Evolutionary conservation across 179 eudicot species (phyloP).

Genomic region (Drosera spatulata): DNA sequence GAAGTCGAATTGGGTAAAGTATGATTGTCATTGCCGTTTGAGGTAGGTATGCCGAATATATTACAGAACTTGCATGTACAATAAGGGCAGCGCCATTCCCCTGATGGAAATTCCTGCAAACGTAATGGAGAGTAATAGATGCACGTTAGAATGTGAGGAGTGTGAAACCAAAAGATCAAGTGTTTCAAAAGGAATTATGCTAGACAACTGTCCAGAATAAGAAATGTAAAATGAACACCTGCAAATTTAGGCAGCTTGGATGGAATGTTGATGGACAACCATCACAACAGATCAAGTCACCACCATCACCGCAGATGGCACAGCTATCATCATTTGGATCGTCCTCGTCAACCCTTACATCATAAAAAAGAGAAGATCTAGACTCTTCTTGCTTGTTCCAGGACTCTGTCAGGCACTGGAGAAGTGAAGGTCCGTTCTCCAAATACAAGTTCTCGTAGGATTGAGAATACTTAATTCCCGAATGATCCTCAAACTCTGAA

Average conservation of each 20-base stretch:
- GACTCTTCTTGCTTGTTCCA: constrained; percentile 60
- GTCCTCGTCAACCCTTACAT: constrained; percentile 44
- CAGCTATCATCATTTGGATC: constrained; percentile 98
- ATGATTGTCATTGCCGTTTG: constrained; percentile 18
- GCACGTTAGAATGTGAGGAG: not conserved
- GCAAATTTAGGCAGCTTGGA: constrained; percentile 54
- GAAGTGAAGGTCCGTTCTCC: constrained; percentile 48
- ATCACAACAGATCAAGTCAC: constrained; percentile 92
- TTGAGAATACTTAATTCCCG: constrained; percentile 37
- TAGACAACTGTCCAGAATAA: not conserved
- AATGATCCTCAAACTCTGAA: constrained; percentile 56
- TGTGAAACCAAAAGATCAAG: constrained; percentile 1
- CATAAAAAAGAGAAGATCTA: constrained; percentile 32
- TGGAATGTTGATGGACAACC: constrained; percentile 95
- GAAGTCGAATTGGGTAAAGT: constrained; percentile 22
- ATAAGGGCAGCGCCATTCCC: constrained; percentile 84
- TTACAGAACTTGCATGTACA: constrained; percentile 93
- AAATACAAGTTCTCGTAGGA: constrained; percentile 45
- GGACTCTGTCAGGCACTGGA: constrained; percentile 50
- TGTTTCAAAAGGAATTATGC: not conserved
- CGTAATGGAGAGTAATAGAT: not conserved
- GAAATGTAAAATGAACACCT: constrained; percentile 35
- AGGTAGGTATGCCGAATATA: constrained; percentile 20
- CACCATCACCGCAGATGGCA: constrained; percentile 94
- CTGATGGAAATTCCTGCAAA: constrained; percentile 73